Evolutionary conservation across 1,284 basidiomycete species (phyloP).

Genomic region (Trametes pubescens): DNA sequence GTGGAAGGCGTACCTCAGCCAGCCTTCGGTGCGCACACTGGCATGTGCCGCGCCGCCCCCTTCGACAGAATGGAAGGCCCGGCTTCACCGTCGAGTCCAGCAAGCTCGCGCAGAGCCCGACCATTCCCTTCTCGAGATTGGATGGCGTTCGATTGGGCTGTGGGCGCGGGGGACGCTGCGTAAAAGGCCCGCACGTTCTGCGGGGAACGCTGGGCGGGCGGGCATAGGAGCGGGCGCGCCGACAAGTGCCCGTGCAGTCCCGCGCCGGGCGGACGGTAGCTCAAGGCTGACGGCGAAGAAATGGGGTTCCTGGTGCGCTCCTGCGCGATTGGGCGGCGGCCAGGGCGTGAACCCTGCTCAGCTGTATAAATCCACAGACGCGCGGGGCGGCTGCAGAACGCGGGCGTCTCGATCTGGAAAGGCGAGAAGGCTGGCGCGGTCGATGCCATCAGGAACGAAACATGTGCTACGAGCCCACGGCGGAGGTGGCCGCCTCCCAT

Average conservation of each 20-base stretch:
- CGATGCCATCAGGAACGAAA: conserved; percentile 22
- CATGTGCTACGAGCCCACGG: conserved; percentile 26
- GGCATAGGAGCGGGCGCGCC: conserved; percentile 14
- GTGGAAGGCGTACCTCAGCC: conserved; percentile 30
- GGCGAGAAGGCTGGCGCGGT: conserved; percentile 15
- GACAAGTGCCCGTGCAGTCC: conserved; percentile 26
- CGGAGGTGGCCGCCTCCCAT: conserved; percentile 17
- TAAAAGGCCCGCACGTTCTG: conserved; percentile 23
- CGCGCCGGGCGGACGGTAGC: conserved; percentile 31
- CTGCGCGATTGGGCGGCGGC: conserved; percentile 20
- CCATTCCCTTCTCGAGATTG: conserved; percentile 4
- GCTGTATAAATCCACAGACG: not conserved
- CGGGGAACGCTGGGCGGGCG: conserved; percentile 1
- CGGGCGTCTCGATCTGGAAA: conserved; percentile 17
- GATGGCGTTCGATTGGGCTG: conserved; percentile 7
- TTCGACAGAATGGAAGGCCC: conserved; percentile 30
- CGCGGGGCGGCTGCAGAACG: conserved; percentile 2
- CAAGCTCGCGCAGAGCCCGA: not conserved
- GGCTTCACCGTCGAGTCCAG: conserved; percentile 3
- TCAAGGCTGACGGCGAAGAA: conserved; percentile 27
- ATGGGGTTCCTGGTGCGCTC: conserved; percentile 20
- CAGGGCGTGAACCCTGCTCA: not conserved
- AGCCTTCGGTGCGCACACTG: conserved; percentile 15
- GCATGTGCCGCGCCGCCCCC: conserved; percentile 10
- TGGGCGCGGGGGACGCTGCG: not conserved